These are phyloP conservation scores for Haplosporangium gracile DNA, from an alignment of 192 early-diverging fungal genomes.

Conservation along the genomic window DNA sequence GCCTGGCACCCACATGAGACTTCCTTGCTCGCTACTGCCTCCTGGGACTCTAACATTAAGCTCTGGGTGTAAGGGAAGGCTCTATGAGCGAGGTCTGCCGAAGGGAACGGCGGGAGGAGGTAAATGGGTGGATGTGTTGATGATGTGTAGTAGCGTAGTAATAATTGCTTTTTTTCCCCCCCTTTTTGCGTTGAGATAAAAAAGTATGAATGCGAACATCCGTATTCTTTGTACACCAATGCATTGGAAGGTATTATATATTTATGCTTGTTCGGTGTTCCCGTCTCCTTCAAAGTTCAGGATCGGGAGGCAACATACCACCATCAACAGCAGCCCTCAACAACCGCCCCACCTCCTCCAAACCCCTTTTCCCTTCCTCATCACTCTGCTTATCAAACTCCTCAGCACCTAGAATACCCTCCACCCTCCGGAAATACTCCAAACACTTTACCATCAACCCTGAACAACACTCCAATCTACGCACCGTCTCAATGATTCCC, in stretches of 20 bases:
- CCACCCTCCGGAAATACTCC: constrained; percentile 23
- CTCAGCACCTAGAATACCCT: neutral
- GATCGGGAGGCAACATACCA: constrained; percentile 6
- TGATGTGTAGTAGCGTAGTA: neutral
- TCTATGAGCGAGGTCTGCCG: too few species aligned
- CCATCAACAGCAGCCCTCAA: neutral
- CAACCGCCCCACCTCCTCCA: constrained; percentile 1
- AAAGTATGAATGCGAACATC: neutral
- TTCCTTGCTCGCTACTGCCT: constrained; percentile 91
- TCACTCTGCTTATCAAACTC: neutral
- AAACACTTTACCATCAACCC: constrained; percentile 24
- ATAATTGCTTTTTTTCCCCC: neutral
- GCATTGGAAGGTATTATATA: neutral
- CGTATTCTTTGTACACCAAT: neutral
- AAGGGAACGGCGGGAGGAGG: too few species aligned
- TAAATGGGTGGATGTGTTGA: neutral
- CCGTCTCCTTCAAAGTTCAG: neutral
- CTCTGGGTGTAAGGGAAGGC: constrained; percentile 68
- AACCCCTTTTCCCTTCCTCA: neutral
- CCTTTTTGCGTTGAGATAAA: neutral
- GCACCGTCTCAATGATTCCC: constrained; percentile 13
- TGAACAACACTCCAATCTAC: constrained; percentile 15
- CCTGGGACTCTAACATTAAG: constrained; percentile 97
- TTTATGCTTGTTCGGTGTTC: neutral
- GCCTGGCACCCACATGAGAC: constrained; percentile 99